These are phyloP conservation scores for Eruca vesicaria DNA, from an alignment of 441 rosid species.

Conservation along the genomic window DNA sequence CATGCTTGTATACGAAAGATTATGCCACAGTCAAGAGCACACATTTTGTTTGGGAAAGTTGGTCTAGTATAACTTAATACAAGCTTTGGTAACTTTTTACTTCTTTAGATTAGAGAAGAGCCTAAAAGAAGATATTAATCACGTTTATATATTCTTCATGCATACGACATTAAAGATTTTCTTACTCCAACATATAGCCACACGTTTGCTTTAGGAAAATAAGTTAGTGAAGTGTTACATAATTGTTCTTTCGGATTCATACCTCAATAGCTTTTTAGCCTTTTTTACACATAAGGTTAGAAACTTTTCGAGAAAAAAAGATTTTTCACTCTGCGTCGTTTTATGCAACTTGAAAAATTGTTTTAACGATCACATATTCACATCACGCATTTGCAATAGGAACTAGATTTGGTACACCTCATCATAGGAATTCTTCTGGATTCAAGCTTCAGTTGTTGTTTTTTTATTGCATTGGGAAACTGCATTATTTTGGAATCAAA, in stretches of 20 bases:
- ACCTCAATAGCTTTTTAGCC: neutral
- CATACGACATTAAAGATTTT: neutral
- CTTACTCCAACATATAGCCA: no score
- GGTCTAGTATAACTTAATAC: neutral
- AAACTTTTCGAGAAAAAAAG: neutral
- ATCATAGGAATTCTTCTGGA: neutral
- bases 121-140: neutral
- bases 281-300: neutral
- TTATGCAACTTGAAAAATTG: neutral
- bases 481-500: neutral
- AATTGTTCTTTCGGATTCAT: neutral
- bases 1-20: neutral
- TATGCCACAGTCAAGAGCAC: neutral
- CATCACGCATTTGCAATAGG: neutral
- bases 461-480: neutral
- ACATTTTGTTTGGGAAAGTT: neutral
- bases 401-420: neutral
- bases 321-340: neutral
- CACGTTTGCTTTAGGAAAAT: no score
- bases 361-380: neutral
- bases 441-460: neutral
- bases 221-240: neutral
- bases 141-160: neutral
- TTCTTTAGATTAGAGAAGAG: neutral
- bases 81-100: constrained; percentile 6